Percentiles rank a stretch among this genome's conserved stretches.
Conservation (phyloP, 805 yeast genomes). For the Saccharomycopsis sp. region DNA sequence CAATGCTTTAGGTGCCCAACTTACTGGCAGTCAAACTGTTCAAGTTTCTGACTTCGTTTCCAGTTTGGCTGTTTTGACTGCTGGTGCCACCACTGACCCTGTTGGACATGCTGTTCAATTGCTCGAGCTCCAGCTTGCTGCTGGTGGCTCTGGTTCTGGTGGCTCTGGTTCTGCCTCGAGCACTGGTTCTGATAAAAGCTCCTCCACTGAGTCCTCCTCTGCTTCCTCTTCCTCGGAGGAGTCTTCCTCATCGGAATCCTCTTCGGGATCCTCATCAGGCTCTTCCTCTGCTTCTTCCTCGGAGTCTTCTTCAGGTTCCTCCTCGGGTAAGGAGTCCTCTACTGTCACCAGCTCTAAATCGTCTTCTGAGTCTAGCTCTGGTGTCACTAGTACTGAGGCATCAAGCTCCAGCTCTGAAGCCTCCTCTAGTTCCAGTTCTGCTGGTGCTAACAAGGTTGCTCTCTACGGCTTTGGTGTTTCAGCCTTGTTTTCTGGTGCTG, state of each 20-base stretch:
- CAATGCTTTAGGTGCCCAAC: constrained; percentile 12
- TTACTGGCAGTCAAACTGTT: background rate
- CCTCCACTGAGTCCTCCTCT: background rate
- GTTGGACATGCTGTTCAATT: constrained; percentile 6
- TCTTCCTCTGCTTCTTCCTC: background rate
- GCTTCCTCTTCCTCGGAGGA: background rate
- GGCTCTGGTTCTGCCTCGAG: constrained; percentile 11
- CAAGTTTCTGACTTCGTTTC: background rate
- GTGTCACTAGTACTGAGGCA: background rate
- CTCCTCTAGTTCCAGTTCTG: background rate
- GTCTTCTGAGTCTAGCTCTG: background rate
- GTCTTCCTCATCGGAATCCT: background rate
- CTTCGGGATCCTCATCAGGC: too few relatives aligned
- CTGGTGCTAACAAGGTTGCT: background rate
- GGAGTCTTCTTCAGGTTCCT: background rate
- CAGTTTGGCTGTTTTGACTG: constrained; percentile 8
- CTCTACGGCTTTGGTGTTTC: background rate
- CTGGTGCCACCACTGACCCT: constrained; percentile 15
- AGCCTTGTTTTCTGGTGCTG: background rate
- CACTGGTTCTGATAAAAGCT: background rate
- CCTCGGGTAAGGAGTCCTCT: background rate
- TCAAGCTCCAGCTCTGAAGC: background rate
- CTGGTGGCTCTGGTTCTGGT: constrained; percentile 13
- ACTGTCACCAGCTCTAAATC: background rate
- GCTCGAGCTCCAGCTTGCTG: constrained; percentile 13